Conservation (phyloP, 2,329 filamentous ascomycete genomes). For the Pestalotiopsis sp. region DNA sequence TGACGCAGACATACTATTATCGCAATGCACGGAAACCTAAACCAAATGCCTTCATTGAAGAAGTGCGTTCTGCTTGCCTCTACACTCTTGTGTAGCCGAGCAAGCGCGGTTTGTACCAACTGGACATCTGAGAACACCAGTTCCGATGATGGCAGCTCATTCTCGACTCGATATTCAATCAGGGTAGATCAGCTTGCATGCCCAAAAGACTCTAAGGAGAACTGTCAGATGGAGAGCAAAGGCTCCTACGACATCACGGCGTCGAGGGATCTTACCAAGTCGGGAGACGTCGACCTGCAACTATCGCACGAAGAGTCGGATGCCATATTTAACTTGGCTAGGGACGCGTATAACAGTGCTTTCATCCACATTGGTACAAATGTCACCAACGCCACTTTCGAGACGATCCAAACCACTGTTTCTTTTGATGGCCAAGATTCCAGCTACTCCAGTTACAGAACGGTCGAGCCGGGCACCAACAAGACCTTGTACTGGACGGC, state of each 20-base stretch:
- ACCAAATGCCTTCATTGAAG: not conserved
- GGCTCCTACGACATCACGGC: slow-evolving; percentile 8
- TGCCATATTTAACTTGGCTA: slow-evolving; percentile 11
- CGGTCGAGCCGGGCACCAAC: slow-evolving; percentile 5
- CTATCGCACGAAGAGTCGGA: not conserved
- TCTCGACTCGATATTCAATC: not conserved
- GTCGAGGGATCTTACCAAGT: not conserved
- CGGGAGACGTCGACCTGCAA: not conserved
- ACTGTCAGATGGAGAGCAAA: not conserved
- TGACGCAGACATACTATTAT: not conserved
- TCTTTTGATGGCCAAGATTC: not conserved
- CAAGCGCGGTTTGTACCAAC: not conserved
- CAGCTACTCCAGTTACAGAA: not conserved
- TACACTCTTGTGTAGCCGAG: not conserved
- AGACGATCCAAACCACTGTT: not conserved
- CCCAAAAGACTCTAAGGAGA: not conserved
- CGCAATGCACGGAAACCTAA: not conserved
- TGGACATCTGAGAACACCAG: not conserved
- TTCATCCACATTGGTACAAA: not conserved
- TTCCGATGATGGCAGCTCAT: not conserved
- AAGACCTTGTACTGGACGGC: slow-evolving; percentile 4
- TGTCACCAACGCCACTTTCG: not conserved
- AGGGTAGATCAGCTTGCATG: not conserved
- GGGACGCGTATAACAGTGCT: slow-evolving; percentile 1
- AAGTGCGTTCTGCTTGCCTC: not conserved